Base-by-base conservation (phyloP, 2,329 filamentous ascomycete genomes). In the Aspergillus candidus region DNA sequence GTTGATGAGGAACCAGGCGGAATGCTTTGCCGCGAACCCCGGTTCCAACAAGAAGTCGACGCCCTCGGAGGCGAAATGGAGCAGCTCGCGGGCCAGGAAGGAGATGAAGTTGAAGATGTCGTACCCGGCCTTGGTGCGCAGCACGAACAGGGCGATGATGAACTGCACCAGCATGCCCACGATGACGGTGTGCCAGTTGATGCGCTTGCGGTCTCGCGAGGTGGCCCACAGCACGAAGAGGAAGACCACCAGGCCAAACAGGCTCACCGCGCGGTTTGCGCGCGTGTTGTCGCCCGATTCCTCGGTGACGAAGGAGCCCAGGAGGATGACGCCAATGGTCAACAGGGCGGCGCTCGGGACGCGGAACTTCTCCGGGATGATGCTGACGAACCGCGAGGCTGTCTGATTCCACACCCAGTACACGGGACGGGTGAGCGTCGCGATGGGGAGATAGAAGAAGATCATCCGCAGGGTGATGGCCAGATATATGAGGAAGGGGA, bases 81-180 rank as follows among this genome's bases (percentile, higher is more conserved):
- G 77, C 22, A 95, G 74, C 49, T 80, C 75, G 22, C 80, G 79
- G 2, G 88, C 88, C 8, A 91, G 77, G 41, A 73, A 74, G 4
- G 88, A 89, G 56, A 95, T 79, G 71, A 94, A 95, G 65, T 80
- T 81, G 78, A 96, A 96, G 62, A 95, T 94, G 68, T 94, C 86
- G 69, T 81, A 94, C 46, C 89, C 90, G 32, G 80, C 86, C 32
- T 76, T 68, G 3, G 88, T 93, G 38, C 88, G 80, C 54, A 95
- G 74, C 38, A 95, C 90, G 58, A 96, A 95, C 11, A 95, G 75
- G 4, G 88, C 89, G 51, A 95, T 78, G 60, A 96, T 75, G 69
- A 90, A 96, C 67, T 96, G 90, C 10, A 83, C 75, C 34, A 94
- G 73, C 84, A 94, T 93, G 48, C 90, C 90, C 32, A 86, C 86